A percentile compares a stretch with the other conserved stretches of the same genome.
Conservation (phyloP, 2,329 filamentous ascomycete species). For the Talaromyces islandicus region DNA sequence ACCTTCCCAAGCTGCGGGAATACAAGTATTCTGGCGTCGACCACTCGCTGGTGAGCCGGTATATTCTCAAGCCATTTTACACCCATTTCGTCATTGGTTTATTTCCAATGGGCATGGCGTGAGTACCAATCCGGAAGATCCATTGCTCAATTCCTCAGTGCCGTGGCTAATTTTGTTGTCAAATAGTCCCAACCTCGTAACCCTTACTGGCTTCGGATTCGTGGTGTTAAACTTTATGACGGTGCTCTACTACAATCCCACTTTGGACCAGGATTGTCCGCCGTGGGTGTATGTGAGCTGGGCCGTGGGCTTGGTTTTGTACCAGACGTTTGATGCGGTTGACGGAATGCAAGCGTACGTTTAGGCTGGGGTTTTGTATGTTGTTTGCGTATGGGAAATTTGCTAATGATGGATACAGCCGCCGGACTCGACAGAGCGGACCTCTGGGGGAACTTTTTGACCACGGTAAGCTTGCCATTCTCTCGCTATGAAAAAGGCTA, state of each 20-base stretch:
- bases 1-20: slow-evolving; percentile 78
- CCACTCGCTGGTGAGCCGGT: slow-evolving; percentile 81
- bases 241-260: slow-evolving; percentile 93
- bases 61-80: slow-evolving; percentile 97
- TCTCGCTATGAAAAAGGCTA: background rate
- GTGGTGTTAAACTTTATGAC: slow-evolving; percentile 85
- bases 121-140: slow-evolving; percentile 30
- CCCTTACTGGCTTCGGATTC: slow-evolving; percentile 82
- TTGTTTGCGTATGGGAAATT: background rate
- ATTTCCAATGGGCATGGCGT: slow-evolving; percentile 94
- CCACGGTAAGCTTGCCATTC: slow-evolving; percentile 54
- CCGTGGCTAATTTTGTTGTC: background rate
- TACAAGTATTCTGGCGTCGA: slow-evolving; percentile 96
- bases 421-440: slow-evolving; percentile 85
- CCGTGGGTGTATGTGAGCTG: slow-evolving; percentile 92
- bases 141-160: background rate
- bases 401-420: slow-evolving; percentile 42
- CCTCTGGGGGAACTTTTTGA: slow-evolving; percentile 95
- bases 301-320: slow-evolving; percentile 83
- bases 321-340: slow-evolving; percentile 97
- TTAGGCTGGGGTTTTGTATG: background rate
- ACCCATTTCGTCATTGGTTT: slow-evolving; percentile 87
- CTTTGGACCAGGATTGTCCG: slow-evolving; percentile 86
- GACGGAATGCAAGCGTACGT: slow-evolving; percentile 88
- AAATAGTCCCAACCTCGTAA: slow-evolving; percentile 51